Base-by-base conservation (phyloP, 176 grass and related monocot genomes). In the Zoysia japonica region DNA sequence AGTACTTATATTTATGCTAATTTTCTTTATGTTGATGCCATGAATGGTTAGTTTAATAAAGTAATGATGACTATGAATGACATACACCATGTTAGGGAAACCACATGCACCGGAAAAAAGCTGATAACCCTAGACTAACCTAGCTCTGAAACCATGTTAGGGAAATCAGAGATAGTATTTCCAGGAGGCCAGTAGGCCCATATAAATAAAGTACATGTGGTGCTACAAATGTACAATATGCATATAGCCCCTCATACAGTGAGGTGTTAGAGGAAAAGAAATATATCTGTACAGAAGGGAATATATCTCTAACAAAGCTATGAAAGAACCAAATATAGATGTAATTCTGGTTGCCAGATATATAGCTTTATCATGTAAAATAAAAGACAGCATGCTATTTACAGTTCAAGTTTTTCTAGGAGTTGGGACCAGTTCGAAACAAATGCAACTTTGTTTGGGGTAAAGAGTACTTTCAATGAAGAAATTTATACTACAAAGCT, bases 401-500 rank as follows among this genome's bases (percentile, higher is more conserved):
- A 39, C 15, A n/a, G 57, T 77, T 39, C 49, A 54, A 75, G 46
- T 15, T 69, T 6, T 68, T 40, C 47, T 84, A 99, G 96, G 91
- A 99, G 84, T 38, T 99, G 96, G 96, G 92, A 99, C 80, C 96
- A 99, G 79, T 99, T 96, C 3, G 92, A 95, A 83, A 99, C 88
- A 73, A 99, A 99, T 86, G 86, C 87, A 75, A 72, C 82, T 43
- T 82, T 99, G 68, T 99, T 99, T 82, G 96, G 96, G 11, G 96
- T 99, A 53, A 99, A 88, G 79, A 95, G 96, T 90, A 99, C 96
- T 75, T 99, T 99, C 75, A 93, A 95, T 72, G 96, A 99, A 90
- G 96, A 99, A 78, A 78, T 99, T 70, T 99, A 99, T 79, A 99
- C 96, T 36, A 99, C 96, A 54, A 99, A 96, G 79, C 92, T 99